Conservation (phyloP, 2,329 filamentous ascomycete species). For the Ophiostoma sp. region DNA sequence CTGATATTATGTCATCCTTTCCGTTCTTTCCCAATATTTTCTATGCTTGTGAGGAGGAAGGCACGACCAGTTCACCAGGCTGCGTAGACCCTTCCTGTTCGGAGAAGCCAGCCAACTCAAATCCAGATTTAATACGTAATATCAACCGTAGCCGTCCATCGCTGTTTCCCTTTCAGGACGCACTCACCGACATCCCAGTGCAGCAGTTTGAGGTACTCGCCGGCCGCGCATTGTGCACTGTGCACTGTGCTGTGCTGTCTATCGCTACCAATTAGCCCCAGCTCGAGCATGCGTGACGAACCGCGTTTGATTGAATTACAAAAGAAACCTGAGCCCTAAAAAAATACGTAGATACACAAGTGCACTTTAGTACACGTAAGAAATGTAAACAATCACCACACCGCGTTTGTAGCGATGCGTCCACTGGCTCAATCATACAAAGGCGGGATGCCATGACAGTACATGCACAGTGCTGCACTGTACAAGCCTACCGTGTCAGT, state of each 20-base stretch:
- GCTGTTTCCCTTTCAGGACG: background rate
- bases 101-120: background rate
- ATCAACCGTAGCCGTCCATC: background rate
- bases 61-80: background rate
- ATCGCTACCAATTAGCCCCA: background rate
- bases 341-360: background rate
- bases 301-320: background rate
- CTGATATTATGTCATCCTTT: background rate
- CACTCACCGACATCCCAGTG: background rate
- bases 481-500: background rate
- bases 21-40: background rate
- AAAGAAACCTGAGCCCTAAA: background rate
- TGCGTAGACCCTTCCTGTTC: background rate
- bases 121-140: background rate
- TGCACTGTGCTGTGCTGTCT: background rate
- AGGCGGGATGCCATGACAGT: background rate
- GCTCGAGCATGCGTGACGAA: background rate
- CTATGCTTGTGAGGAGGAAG: background rate
- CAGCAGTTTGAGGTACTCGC: background rate
- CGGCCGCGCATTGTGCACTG: background rate
- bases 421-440: too few species aligned
- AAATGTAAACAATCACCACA: too few species aligned
- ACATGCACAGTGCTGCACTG: background rate
- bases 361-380: background rate
- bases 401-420: background rate